Base-by-base conservation (phyloP, 345 rosid genomes). In the Geranium brycei region DNA sequence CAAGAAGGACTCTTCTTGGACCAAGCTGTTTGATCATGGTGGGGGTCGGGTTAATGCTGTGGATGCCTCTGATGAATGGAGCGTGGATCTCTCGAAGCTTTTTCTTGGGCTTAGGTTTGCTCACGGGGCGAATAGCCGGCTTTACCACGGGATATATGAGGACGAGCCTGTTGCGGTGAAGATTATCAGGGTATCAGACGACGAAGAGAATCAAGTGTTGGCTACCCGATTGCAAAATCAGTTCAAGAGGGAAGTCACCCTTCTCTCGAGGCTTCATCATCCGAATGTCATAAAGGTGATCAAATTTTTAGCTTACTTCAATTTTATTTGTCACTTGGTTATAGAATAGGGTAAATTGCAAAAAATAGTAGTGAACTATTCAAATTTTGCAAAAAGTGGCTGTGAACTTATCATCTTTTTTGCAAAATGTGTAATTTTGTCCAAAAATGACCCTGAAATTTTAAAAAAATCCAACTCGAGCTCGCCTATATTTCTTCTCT, bases 111-210 rank as follows among this genome's bases (percentile, higher is more conserved):
- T 84, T 57, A 84, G 85, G 73, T 95, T 95, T 75, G 99, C 99
- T 63, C 92, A 85, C 66, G 99, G 99, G 31, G 85, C 95, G 0
- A 84, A 90, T 65, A 93, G 99, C 72, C 77, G 91, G 68, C 88
- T 93, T 32, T 91, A 93, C 64, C 99, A 88, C 74, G 99, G 99
- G 57, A 76, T 85, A 62, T 93, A 93, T 69, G 85, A 85, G 51
- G 99, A 91, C 60, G 86, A 93, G 65, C 83, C 96, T 57, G 99
- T 93, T 71, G 99, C 99, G 0, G 97, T 93, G 71, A 93, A 93
- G 80, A 84, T 93, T 66, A 88, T 93, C 61, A 82, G 82, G 75
- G 85, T 77, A 7, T 92, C 95, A 8, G 99, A 91, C 71, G 97
- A 87, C 70, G 97, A 84, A 32, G 99, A 88, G 64, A 88, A 81